These are phyloP conservation scores for Saccharomyces hybrid DNA, from an alignment of 1,139 yeast species.

Conservation along the genomic window DNA sequence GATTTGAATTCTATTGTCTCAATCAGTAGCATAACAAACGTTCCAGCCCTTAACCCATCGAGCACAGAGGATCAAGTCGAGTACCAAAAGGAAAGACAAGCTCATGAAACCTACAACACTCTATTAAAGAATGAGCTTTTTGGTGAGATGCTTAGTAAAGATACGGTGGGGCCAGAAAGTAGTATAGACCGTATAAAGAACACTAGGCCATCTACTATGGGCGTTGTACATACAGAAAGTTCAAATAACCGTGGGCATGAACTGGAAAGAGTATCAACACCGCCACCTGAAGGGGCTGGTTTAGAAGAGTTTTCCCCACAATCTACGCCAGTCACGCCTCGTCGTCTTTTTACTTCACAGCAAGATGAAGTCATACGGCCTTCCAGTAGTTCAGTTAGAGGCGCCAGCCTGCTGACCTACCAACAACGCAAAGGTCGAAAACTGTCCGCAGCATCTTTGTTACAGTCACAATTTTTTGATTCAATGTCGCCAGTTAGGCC, in stretches of 20 bases:
- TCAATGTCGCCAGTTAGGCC: conserved; percentile 83
- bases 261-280: conserved; percentile 6
- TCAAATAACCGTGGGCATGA: background rate
- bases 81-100: conserved; percentile 65
- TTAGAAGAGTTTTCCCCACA: conserved; percentile 14
- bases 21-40: conserved; percentile 37
- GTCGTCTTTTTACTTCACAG: conserved; percentile 17
- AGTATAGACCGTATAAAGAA: conserved; percentile 28
- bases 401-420: conserved; percentile 58
- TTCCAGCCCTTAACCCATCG: conserved; percentile 23
- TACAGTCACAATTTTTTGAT: conserved; percentile 54
- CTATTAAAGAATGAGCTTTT: conserved; percentile 83
- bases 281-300: conserved; percentile 19
- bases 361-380: conserved; percentile 30
- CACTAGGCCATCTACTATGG: conserved; percentile 13
- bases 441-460: conserved; percentile 49
- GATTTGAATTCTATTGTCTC: conserved; percentile 80
- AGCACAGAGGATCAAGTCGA: conserved; percentile 55
- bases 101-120: conserved; percentile 78
- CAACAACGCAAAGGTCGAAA: conserved; percentile 60
- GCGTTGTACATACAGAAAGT: background rate
- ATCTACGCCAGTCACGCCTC: conserved; percentile 37
- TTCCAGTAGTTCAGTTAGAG: conserved; percentile 43
- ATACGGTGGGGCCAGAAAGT: conserved; percentile 21
- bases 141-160: conserved; percentile 58